Percentiles rank a stretch among this genome's conserved stretches.
Evolutionary conservation across 805 yeast species (phyloP).

Genomic region (Kodamaea sagamina): DNA sequence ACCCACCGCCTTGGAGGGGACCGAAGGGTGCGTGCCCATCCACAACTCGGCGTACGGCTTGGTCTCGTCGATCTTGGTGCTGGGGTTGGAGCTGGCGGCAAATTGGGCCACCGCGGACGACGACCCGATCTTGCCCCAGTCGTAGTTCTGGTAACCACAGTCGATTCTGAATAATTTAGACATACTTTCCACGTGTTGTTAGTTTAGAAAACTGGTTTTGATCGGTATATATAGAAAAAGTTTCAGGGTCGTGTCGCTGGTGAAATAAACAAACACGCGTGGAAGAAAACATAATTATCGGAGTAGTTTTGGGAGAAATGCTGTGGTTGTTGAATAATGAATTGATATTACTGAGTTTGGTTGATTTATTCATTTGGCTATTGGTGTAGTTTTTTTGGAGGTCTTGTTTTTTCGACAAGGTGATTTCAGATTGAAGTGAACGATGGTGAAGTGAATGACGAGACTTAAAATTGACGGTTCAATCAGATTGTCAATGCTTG

Average conservation of each 20-base stretch:
- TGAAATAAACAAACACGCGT: slow-evolving; percentile 1
- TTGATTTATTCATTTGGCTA: neutral
- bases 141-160: slow-evolving; percentile 63
- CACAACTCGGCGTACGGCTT: slow-evolving; percentile 96
- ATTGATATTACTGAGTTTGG: no score
- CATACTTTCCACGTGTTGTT: slow-evolving; percentile 19
- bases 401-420: no score
- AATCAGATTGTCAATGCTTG: no score
- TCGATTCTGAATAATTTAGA: slow-evolving; percentile 41
- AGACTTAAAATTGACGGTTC: no score
- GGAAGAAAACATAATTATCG: neutral
- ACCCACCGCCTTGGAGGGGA: slow-evolving; percentile 65
- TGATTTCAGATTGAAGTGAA: no score
- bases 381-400: neutral
- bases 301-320: no score
- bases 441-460: no score
- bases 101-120: slow-evolving; percentile 87
- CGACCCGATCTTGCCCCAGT: slow-evolving; percentile 65
- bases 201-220: neutral
- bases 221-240: neutral
- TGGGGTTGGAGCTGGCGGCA: slow-evolving; percentile 69
- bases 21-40: slow-evolving; percentile 99
- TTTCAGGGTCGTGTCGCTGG: slow-evolving; percentile 1
- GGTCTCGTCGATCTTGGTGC: slow-evolving; percentile 60
- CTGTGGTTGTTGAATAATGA: no score